Conservation (phyloP, 225 moss, liverwort and hornwort genomes). For the Rhytidiadelphus loreus region DNA sequence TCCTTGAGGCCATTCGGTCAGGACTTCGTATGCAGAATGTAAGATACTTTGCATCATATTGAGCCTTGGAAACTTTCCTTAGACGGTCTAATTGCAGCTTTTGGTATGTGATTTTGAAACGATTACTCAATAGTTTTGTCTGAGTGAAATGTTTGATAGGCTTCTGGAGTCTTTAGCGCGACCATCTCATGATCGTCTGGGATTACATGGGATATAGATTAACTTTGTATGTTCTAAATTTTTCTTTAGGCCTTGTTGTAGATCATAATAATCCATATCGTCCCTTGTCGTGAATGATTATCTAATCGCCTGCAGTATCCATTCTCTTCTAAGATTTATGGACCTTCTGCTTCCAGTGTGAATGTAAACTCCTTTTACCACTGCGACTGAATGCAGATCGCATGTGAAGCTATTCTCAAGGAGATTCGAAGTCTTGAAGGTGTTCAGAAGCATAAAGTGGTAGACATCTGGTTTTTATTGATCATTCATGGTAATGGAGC, state of each 20-base stretch:
- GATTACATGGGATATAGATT: neutral
- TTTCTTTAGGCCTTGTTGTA: neutral
- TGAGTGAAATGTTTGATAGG: neutral
- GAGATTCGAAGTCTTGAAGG: slow-evolving; percentile 73
- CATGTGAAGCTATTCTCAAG: slow-evolving; percentile 71
- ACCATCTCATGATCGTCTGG: neutral
- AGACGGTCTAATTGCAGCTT: neutral
- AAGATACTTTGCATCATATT: slow-evolving; percentile 10
- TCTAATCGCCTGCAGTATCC: neutral
- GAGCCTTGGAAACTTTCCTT: neutral
- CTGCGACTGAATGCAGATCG: slow-evolving; percentile 35
- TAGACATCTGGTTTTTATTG: slow-evolving; percentile 73
- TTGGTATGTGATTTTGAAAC: neutral
- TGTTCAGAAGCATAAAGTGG: slow-evolving; percentile 61
- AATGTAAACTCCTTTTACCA: neutral
- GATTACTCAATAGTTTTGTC: neutral
- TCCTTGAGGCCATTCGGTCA: slow-evolving; percentile 84
- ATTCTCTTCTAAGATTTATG: neutral
- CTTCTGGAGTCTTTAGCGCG: neutral
- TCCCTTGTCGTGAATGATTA: neutral
- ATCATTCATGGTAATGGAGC: slow-evolving; percentile 85
- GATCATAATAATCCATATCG: neutral
- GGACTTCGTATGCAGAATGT: slow-evolving; percentile 86
- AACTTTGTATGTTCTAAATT: neutral
- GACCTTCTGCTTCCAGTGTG: neutral